A percentile compares a stretch with the other conserved stretches of the same genome.
Conservation (phyloP, 768 basidiomycete genomes). For the Coprinellus aureogranulatus region DNA sequence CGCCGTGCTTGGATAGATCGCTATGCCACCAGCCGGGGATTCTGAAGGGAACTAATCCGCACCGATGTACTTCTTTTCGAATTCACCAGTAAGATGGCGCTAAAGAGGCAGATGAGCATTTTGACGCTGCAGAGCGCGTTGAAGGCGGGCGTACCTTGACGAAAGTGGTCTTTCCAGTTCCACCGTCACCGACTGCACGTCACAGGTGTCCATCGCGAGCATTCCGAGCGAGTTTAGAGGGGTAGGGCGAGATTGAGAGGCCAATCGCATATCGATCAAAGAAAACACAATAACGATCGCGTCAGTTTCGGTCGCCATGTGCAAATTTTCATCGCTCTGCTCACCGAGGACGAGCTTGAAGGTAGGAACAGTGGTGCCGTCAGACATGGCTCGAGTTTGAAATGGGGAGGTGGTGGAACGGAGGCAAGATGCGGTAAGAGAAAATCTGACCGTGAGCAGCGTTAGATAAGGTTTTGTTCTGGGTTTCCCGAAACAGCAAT, state of each 20-base stretch:
- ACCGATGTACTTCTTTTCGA: constrained; percentile 99
- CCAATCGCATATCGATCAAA: constrained; percentile 55
- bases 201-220: constrained; percentile 12
- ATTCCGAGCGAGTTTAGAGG: constrained; percentile 15
- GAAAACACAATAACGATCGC: constrained; percentile 27
- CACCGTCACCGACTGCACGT: constrained; percentile 84
- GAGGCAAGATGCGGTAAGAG: constrained; percentile 24
- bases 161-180: constrained; percentile 97
- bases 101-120: constrained; percentile 47
- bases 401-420: constrained; percentile 19
- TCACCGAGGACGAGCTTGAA: constrained; percentile 99
- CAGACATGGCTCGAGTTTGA: constrained; percentile 38
- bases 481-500: constrained; percentile 33
- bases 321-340: constrained; percentile 27
- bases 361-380: constrained; percentile 57
- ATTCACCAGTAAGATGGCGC: constrained; percentile 99
- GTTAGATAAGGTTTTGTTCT: constrained; percentile 44
- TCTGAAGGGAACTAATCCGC: constrained; percentile 27
- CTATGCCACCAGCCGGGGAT: constrained; percentile 2
- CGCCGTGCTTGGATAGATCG: constrained; percentile 1
- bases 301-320: constrained; percentile 22
- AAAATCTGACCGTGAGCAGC: constrained; percentile 34
- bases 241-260: constrained; percentile 19
- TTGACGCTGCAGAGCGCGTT: constrained; percentile 10
- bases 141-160: constrained; percentile 72